Evolutionary conservation across 495 filamentous ascomycete genomes (phyloP).

Genomic region (Podospora appendiculata): DNA sequence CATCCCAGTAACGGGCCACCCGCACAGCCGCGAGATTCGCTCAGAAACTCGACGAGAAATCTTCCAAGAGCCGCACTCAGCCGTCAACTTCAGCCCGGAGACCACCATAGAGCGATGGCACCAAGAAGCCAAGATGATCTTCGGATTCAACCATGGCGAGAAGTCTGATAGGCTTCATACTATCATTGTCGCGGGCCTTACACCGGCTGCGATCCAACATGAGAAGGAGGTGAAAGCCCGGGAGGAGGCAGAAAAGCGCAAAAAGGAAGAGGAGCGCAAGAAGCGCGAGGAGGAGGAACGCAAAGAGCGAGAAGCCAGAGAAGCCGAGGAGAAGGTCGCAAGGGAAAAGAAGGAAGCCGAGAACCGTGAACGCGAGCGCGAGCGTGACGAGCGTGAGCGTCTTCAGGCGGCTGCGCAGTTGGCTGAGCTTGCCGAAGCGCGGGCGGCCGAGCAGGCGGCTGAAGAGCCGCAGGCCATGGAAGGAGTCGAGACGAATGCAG

Average conservation of each 20-base stretch:
- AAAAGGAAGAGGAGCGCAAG: conserved; percentile 60
- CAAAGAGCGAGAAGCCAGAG: conserved; percentile 46
- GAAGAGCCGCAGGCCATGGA: conserved; percentile 69
- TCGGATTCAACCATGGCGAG: conserved; percentile 58
- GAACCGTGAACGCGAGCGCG: conserved; percentile 45
- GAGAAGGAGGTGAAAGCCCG: conserved; percentile 59
- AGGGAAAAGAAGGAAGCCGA: conserved; percentile 50
- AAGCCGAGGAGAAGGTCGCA: conserved; percentile 52
- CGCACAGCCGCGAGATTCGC: conserved; percentile 22
- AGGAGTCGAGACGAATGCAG: conserved; percentile 61
- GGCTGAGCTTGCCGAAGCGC: conserved; percentile 11
- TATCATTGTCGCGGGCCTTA: conserved; percentile 63
- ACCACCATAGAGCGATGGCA: conserved; percentile 73
- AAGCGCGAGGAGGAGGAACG: conserved; percentile 47
- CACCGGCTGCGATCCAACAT: conserved; percentile 77
- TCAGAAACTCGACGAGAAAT: conserved; percentile 34
- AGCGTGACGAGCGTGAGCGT: conserved; percentile 43
- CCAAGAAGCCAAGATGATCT: conserved; percentile 84
- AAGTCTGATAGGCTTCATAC: conserved; percentile 60
- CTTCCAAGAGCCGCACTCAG: conserved; percentile 42
- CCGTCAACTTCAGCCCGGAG: conserved; percentile 62
- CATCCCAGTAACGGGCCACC: conserved; percentile 21
- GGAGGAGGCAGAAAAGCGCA: conserved; percentile 49
- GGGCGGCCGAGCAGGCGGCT: not conserved
- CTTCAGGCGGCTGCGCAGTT: conserved; percentile 37